A percentile compares a stretch with the other conserved stretches of the same genome.
Evolutionary conservation across 2,329 filamentous ascomycete species (phyloP).

Genomic region (Curvularia spicifera): DNA sequence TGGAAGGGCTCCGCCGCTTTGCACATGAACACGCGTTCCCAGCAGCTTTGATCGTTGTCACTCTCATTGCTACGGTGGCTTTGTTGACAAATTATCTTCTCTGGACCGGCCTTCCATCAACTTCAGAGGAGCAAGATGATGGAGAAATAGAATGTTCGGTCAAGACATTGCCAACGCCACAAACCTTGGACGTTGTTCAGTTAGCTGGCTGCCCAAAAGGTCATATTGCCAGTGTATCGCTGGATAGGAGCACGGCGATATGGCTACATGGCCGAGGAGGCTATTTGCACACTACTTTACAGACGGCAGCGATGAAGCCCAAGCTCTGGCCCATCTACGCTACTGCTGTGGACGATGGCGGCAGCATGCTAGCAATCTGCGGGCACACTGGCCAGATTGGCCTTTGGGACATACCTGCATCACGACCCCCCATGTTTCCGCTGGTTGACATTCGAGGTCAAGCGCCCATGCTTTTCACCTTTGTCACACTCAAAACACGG

Average conservation of each 20-base stretch:
- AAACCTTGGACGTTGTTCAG: constrained; percentile 72
- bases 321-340: constrained; percentile 59
- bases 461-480: constrained; percentile 69
- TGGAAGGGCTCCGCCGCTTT: constrained; percentile 58
- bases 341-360: constrained; percentile 68
- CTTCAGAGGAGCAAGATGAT: constrained; percentile 54
- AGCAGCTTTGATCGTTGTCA: constrained; percentile 68
- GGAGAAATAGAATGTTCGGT: constrained; percentile 64
- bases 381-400: constrained; percentile 64
- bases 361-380: constrained; percentile 70
- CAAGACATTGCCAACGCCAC: constrained; percentile 66
- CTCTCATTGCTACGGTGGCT: constrained; percentile 68
- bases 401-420: constrained; percentile 68
- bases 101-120: constrained; percentile 64
- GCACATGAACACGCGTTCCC: constrained; percentile 71
- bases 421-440: constrained; percentile 61
- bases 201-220: constrained; percentile 68
- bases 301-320: constrained; percentile 44
- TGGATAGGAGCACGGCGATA: constrained; percentile 72
- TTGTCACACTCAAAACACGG: constrained; percentile 41
- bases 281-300: constrained; percentile 40
- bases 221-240: constrained; percentile 70
- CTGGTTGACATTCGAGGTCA: constrained; percentile 63
- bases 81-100: constrained; percentile 77
- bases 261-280: constrained; percentile 56